Evolutionary conservation across 257 asterid genomes (phyloP), one percentile per base, ranked within the genome.

Genomic region (Nyctanthes arbortristis): DNA sequence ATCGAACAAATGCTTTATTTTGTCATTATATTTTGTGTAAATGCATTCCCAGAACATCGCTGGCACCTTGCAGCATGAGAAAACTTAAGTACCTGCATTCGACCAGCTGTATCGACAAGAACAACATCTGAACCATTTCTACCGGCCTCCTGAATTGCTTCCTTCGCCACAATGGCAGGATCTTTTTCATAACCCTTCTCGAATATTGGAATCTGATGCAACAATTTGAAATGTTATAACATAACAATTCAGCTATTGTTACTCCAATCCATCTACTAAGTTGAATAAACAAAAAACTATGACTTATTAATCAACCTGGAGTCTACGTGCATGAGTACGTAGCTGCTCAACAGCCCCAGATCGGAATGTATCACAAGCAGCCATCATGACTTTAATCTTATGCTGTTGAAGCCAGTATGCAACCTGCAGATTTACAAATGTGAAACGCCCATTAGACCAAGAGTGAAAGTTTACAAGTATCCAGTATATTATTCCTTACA

Each of bases 181-280:
- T 93, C 98, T 73, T 93, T 93, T 86, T 93, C 98, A 69, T 93
- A 93, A 61, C 97, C 98, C 90, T 88, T 93, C 88, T 93, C 98
- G 49, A 88, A 93, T 81, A 93, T 93, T 13, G 97, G 97, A 56
- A 89, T 85, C 98, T 92, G 68, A 58, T 14, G 67, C 63, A n/a
- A 12, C 22, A 69, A 31, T 65, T 72, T 36, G 49, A 72, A 10
- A 65, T 29, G 36, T 54, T 43, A 43, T 35, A 61, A 6, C 63
- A 10, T 61, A 22, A n/a, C 40, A 65, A 52, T 63, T 65, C 68
- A 70, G 67, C n/a, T n/a, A n/a, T 63, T 60, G n/a, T 39, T 63
- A 61, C 25, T 49, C 49, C 63, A 70, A 67, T 14, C 8, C 32
- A 27, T 34, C 24, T 5, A 35, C 52, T 10, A 66, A 28, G 72